Evolutionary conservation across 2,329 filamentous ascomycete genomes (phyloP).

Genomic region (Colletotrichum sp.): DNA sequence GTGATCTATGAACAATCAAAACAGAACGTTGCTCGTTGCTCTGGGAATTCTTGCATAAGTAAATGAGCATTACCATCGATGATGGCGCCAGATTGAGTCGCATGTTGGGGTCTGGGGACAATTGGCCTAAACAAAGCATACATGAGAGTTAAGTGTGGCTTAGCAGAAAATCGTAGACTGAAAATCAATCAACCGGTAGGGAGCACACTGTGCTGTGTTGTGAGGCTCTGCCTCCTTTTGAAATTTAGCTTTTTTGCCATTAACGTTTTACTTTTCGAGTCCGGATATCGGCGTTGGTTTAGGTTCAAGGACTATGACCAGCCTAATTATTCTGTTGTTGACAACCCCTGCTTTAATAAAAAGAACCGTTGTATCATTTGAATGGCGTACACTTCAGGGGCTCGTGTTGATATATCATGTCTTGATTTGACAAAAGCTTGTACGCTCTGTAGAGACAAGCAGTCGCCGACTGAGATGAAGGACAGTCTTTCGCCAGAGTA

Average conservation of each 20-base stretch:
- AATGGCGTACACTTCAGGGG: background rate
- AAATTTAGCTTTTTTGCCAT: background rate
- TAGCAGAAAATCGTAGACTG: background rate
- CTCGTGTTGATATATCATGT: background rate
- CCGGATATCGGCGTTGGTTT: background rate
- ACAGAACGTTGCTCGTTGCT: no score
- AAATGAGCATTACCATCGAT: background rate
- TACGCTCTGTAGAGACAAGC: background rate
- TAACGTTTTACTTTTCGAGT: background rate
- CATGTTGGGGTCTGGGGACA: background rate
- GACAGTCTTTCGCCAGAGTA: background rate
- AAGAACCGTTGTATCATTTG: background rate
- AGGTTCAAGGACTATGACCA: background rate
- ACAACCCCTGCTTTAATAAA: background rate
- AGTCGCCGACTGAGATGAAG: background rate
- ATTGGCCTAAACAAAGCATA: background rate
- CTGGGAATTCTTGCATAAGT: no score
- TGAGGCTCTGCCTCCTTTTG: background rate
- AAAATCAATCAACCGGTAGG: background rate
- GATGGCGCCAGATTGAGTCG: background rate
- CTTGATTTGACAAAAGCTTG: background rate
- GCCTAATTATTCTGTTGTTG: background rate
- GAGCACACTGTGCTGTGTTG: background rate
- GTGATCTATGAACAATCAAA: no score
- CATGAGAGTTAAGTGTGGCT: background rate